Conservation (phyloP, 495 filamentous ascomycete genomes). For the Parmelia sp. region DNA sequence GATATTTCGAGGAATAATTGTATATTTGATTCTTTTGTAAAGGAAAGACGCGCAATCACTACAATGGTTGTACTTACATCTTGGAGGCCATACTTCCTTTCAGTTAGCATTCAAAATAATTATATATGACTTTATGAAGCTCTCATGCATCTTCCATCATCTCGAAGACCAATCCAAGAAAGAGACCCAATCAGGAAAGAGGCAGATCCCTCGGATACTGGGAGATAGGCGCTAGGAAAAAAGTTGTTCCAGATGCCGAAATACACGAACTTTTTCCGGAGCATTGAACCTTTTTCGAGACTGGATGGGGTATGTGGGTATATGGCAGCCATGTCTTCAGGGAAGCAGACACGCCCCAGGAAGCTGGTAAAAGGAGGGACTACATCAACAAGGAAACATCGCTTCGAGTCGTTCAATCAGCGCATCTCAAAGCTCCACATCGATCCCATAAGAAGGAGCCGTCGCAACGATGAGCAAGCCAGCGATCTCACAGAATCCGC, state of each 20-base stretch:
- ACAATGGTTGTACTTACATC: conserved; percentile 47
- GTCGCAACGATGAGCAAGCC: conserved; percentile 66
- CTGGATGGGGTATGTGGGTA: conserved; percentile 32
- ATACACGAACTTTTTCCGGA: conserved; percentile 13
- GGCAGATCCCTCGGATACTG: neutral
- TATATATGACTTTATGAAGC: neutral
- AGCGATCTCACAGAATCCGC: conserved; percentile 55
- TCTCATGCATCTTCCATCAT: neutral
- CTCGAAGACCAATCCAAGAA: too few relatives aligned
- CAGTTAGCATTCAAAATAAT: neutral
- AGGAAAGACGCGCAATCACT: neutral
- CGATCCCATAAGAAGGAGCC: conserved; percentile 82
- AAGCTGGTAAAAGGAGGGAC: conserved; percentile 60
- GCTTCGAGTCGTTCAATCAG: conserved; percentile 86
- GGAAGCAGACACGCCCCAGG: conserved; percentile 58
- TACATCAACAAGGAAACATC: conserved; percentile 68
- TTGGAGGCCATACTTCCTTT: conserved; percentile 55
- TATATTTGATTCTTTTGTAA: neutral
- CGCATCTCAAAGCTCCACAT: conserved; percentile 92
- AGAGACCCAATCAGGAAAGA: neutral
- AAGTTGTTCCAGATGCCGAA: conserved; percentile 1
- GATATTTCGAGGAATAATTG: neutral
- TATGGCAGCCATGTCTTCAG: conserved; percentile 56
- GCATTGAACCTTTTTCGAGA: neutral
- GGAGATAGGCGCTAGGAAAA: conserved; percentile 17